A percentile compares a stretch with the other conserved stretches of the same genome.
Conservation (phyloP, 192 early-diverging fungal species). For the Rhizoclosmatium globosum region DNA sequence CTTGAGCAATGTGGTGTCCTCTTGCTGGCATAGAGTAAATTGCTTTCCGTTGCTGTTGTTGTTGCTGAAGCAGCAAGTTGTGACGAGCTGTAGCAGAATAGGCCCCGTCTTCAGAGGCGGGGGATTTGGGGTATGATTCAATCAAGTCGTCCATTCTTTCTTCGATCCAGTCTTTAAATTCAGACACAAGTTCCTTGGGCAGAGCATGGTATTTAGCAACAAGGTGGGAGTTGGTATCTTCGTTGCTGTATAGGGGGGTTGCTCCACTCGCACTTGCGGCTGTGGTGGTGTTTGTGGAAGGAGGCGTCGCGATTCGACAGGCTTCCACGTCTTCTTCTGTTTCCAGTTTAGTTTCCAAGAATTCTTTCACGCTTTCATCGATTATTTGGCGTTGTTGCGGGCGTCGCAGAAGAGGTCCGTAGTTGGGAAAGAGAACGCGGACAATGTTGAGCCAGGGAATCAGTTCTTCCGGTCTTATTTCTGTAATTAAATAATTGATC, state of each 20-base stretch:
- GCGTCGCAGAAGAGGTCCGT: not conserved
- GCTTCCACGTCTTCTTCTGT: not conserved
- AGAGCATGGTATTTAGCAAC: not conserved
- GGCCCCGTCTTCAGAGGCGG: not conserved
- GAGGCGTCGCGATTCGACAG: not conserved
- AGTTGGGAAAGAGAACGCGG: constrained; percentile 5
- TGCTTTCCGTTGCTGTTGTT: constrained; percentile 4
- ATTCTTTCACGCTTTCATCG: constrained; percentile 14
- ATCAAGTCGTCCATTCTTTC: constrained; percentile 1
- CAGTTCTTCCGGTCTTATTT: not conserved
- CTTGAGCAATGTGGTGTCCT: not conserved
- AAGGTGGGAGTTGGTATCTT: not conserved
- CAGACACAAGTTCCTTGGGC: constrained; percentile 5
- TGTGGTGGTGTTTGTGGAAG: not conserved
- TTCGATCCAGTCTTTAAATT: constrained; percentile 25
- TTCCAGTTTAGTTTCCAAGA: not conserved
- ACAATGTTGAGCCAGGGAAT: constrained; percentile 15
- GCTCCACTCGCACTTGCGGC: not conserved
- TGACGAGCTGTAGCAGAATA: not conserved
- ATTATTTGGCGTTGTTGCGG: constrained; percentile 9
- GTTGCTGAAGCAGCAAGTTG: not conserved
- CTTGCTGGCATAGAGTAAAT: not conserved
- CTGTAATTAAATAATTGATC: not conserved
- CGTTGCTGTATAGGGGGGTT: not conserved
- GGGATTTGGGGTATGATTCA: not conserved